phyloP scores from a whole-genome alignment of 176 grass and related monocot genomes.

The Juncus effusus region DNA sequence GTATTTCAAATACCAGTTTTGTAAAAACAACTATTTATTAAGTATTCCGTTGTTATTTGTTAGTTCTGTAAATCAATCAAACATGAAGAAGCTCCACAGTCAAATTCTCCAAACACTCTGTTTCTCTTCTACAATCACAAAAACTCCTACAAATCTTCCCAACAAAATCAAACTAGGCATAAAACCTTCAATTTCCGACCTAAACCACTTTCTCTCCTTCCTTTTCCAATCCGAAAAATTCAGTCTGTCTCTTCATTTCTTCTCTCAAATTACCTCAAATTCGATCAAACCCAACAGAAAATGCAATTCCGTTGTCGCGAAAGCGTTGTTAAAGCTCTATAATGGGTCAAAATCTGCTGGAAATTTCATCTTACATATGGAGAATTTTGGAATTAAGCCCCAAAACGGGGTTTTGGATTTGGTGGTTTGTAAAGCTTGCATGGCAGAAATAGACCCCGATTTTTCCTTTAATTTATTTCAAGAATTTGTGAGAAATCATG shows the following conservation, averaged over 20 bases:
- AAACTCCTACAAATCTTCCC: neutral
- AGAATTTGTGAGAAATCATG: constrained; percentile 30
- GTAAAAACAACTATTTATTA: too few relatives aligned
- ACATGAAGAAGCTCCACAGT: neutral
- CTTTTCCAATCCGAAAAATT: constrained; percentile 18
- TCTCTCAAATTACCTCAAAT: constrained; percentile 34
- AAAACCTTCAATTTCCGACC: neutral
- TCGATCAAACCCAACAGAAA: constrained; percentile 3
- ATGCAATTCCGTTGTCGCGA: constrained; percentile 6
- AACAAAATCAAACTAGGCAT: constrained; percentile 5
- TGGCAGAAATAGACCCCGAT: constrained; percentile 21
- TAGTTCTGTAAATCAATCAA: too few relatives aligned
- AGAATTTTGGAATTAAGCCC: constrained; percentile 19
- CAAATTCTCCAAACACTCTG: constrained; percentile 7
- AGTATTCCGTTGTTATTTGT: too few relatives aligned
- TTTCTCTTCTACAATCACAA: constrained; percentile 3
- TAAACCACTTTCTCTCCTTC: constrained; percentile 15
- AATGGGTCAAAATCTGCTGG: constrained; percentile 23
- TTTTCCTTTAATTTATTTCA: constrained; percentile 41
- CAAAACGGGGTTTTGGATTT: constrained; percentile 40
- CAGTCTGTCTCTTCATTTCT: constrained; percentile 21
- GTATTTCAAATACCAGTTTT: too few relatives aligned
- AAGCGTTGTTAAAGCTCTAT: constrained; percentile 16
- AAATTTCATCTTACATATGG: constrained; percentile 17
- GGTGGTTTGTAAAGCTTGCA: constrained; percentile 46